Evolutionary conservation across 2,329 filamentous ascomycete species (phyloP), one percentile per base, ranked within the genome.

Genomic region (Endocalyx cinctus): DNA sequence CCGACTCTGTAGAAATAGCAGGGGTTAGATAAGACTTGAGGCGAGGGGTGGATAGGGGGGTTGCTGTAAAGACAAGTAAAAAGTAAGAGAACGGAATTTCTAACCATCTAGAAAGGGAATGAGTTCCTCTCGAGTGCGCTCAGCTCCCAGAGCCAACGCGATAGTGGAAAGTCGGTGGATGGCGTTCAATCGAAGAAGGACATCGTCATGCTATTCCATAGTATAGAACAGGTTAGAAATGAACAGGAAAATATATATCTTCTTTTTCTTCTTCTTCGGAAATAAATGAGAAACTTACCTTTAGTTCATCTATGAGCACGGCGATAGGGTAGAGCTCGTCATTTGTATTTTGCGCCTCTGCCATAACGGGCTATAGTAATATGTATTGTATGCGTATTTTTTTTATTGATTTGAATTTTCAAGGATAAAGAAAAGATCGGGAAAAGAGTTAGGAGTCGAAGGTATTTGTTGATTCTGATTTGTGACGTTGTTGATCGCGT

Each of bases 311-410:
- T 68, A 98, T 98, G 67, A 98, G 82, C 52, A 98, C 92, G 60
- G 94, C 92, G 74, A 98, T 98, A 63, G 92, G 92, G 68, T 97
- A 98, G 58, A 98, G 88, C 82, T 97, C 94, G 70, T 98, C 92
- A 66, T 84, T 94, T 72, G 90, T 81, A 68, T 83, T 86, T 64
- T 82, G 77, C 69, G 83, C 84, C 70, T 96, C 78, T 68, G 78
- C 87, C 90, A 97, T 97, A 64, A 65, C 75, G 77, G 67, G 63
- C 57, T 55, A 54, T 43, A 38, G 26, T 33, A 39, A 39, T 34
- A 23, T 8, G 20, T 23, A 23, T 23, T 23, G 20, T n/a, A n/a
- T 8, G n/a, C n/a, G n/a, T n/a, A n/a, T n/a, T n/a, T n/a, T n/a
- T n/a, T n/a, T n/a, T n/a, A n/a, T n/a, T n/a, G 19, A 17, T 25